Conservation (phyloP, 768 basidiomycete genomes). For the Kwoniella heveanensis region DNA sequence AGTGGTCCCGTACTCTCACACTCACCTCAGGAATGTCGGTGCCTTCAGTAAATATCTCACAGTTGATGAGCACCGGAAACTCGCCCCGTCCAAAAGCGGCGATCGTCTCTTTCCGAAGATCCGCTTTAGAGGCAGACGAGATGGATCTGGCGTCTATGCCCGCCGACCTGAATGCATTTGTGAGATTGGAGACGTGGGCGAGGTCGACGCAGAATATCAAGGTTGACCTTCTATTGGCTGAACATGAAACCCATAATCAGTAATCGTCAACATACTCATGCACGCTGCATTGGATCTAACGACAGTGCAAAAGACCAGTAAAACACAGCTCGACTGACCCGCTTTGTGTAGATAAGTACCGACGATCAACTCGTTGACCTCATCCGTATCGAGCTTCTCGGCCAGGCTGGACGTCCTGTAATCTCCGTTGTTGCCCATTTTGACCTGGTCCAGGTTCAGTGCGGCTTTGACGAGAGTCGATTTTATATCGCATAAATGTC, state of each 20-base stretch:
- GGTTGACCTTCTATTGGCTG: conserved; percentile 75
- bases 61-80: conserved; percentile 87
- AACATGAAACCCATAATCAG: neutral
- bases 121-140: conserved; percentile 67
- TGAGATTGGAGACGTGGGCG: conserved; percentile 74
- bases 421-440: conserved; percentile 66
- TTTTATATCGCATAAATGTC: conserved; percentile 85
- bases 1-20: too few relatives aligned
- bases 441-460: conserved; percentile 70
- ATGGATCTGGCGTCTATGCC: conserved; percentile 86
- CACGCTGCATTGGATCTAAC: too few relatives aligned
- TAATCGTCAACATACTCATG: too few relatives aligned
- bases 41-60: conserved; percentile 92
- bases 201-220: conserved; percentile 89
- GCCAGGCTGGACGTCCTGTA: conserved; percentile 78
- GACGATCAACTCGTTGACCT: conserved; percentile 75
- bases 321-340: conserved; percentile 58
- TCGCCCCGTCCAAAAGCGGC: conserved; percentile 68
- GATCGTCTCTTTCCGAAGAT: conserved; percentile 68
- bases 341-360: conserved; percentile 84
- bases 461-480: conserved; percentile 80
- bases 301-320: neutral
- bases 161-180: conserved; percentile 68
- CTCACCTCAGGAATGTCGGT: conserved; percentile 80
- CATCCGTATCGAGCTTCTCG: conserved; percentile 75